phyloP scores from a whole-genome alignment of 225 moss, liverwort and hornwort species.

The Physcomitrium patens region DNA sequence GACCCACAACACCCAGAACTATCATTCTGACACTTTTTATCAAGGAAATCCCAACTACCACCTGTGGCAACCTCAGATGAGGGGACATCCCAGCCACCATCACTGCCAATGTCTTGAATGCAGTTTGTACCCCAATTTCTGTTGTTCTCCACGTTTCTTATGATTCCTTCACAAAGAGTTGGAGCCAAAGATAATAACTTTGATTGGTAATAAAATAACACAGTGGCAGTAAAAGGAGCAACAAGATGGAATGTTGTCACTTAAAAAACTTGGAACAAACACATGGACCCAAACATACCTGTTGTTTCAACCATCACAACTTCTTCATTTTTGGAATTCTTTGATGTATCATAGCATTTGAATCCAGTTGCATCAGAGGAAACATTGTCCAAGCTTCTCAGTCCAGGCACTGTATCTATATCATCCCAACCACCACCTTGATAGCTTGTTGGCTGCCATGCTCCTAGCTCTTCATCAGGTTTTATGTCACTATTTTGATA shows the following conservation, averaged over 20 bases:
- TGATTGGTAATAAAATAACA: background rate
- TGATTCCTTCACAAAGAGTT: background rate
- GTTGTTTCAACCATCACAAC: background rate
- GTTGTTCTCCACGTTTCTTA: background rate
- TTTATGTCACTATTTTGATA: constrained; percentile 12
- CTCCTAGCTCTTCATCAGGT: constrained; percentile 19
- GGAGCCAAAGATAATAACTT: background rate
- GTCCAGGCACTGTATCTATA: constrained; percentile 13
- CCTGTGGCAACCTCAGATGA: too few relatives aligned
- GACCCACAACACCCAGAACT: too few relatives aligned
- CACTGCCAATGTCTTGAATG: too few relatives aligned
- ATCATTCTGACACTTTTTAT: too few relatives aligned
- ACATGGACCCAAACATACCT: background rate
- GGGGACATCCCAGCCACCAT: too few relatives aligned
- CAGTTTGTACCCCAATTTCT: too few relatives aligned
- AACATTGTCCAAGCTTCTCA: background rate
- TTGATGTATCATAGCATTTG: background rate
- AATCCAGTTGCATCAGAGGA: background rate
- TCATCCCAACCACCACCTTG: constrained; percentile 31
- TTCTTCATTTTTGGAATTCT: background rate
- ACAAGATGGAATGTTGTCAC: background rate
- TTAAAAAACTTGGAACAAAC: background rate
- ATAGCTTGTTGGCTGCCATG: constrained; percentile 15
- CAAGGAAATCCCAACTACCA: too few relatives aligned
- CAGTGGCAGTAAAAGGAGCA: background rate